A percentile compares a stretch with the other conserved stretches of the same genome.
Evolutionary conservation across 2,329 filamentous ascomycete species (phyloP).

Genomic region (Neurospora sp.): DNA sequence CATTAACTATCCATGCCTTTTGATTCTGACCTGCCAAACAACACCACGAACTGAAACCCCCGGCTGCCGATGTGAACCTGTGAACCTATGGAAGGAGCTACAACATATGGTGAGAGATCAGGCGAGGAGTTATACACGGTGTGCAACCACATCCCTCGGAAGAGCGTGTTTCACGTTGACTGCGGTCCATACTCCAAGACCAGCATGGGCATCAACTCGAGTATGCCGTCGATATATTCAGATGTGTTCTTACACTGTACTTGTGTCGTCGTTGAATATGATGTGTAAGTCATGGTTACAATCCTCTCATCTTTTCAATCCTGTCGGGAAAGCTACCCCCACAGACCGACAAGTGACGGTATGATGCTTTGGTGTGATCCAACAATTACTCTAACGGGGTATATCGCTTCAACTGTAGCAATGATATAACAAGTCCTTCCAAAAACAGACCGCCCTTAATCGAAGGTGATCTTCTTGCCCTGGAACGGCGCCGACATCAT

Average conservation of each 20-base stretch:
- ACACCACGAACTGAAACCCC: background rate
- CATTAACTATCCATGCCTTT: background rate
- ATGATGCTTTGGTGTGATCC: too few relatives aligned
- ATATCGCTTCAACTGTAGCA: background rate
- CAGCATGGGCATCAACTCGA: background rate
- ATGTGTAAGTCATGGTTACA: background rate
- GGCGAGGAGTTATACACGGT: background rate
- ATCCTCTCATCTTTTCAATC: background rate
- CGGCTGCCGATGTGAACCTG: background rate
- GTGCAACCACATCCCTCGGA: background rate
- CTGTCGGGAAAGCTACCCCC: too few relatives aligned
- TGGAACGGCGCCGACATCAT: constrained; percentile 39
- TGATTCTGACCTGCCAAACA: background rate
- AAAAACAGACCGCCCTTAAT: constrained; percentile 24
- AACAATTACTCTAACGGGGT: background rate
- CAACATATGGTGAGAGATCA: background rate
- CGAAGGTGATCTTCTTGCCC: constrained; percentile 50
- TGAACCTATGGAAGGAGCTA: background rate
- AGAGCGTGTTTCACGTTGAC: background rate
- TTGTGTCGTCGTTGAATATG: too few relatives aligned
- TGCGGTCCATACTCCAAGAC: background rate
- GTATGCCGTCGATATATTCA: background rate
- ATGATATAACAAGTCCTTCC: background rate
- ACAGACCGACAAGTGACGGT: too few relatives aligned
- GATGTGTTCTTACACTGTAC: background rate